Percentiles rank a stretch among this genome's conserved stretches.
Evolutionary conservation across 1,284 basidiomycete species (phyloP).

Genomic region (Marasmius sp.): DNA sequence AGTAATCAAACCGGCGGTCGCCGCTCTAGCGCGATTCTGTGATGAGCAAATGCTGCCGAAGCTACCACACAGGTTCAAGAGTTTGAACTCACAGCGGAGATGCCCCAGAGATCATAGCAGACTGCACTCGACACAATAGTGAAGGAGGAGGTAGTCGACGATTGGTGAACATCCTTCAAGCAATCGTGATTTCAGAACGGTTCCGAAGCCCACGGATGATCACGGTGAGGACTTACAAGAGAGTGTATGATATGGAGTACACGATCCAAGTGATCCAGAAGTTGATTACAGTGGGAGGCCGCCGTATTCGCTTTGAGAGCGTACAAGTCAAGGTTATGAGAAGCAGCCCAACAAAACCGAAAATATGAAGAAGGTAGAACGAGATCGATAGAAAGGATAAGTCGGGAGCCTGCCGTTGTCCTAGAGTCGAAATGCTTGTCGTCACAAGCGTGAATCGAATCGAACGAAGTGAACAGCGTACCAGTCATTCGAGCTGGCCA

Average conservation of each 20-base stretch:
- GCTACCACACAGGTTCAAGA: not conserved
- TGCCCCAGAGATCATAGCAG: conserved; percentile 50
- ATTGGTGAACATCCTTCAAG: conserved; percentile 14
- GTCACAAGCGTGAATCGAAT: not conserved
- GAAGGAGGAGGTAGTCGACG: conserved; percentile 22
- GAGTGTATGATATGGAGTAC: conserved; percentile 49
- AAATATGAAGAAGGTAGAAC: conserved; percentile 48
- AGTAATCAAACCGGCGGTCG: conserved; percentile 45
- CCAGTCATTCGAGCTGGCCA: too few relatives aligned
- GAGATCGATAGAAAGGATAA: conserved; percentile 20
- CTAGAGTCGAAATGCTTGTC: not conserved
- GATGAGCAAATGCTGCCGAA: not conserved
- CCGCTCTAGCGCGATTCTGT: conserved; percentile 36
- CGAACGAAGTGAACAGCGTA: not conserved
- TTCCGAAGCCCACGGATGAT: not conserved
- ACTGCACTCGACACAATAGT: conserved; percentile 47
- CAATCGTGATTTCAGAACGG: conserved; percentile 33
- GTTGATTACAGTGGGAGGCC: conserved; percentile 50
- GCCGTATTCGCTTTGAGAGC: conserved; percentile 37
- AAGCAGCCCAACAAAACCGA: conserved; percentile 49
- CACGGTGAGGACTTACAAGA: conserved; percentile 41
- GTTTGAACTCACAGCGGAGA: conserved; percentile 48
- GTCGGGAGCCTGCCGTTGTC: conserved; percentile 2
- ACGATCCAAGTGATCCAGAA: conserved; percentile 54
- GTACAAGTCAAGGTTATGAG: conserved; percentile 48